phyloP scores from a whole-genome alignment of 805 yeast species.

The Metschnikowia amazonensis region DNA sequence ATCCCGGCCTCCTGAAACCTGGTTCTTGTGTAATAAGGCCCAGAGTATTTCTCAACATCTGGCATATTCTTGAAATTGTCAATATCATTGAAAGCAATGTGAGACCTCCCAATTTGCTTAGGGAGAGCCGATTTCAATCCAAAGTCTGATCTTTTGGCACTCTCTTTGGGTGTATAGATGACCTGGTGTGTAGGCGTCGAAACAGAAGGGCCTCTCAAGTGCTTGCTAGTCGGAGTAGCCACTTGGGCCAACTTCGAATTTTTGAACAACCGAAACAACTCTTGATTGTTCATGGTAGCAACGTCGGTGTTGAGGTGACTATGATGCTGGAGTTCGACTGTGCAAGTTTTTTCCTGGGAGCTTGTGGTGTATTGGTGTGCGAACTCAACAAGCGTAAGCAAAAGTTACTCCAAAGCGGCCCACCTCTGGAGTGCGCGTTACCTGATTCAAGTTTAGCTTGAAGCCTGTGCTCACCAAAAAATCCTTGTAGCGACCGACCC shows the following conservation, averaged over 20 bases:
- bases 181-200: constrained; percentile 66
- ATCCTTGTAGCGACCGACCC: constrained; percentile 87
- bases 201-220: constrained; percentile 27
- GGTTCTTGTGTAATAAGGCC: constrained; percentile 54
- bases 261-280: constrained; percentile 28
- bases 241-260: constrained; percentile 43
- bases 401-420: constrained; percentile 56
- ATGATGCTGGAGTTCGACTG: not conserved
- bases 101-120: constrained; percentile 51
- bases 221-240: constrained; percentile 36
- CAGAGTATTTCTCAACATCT: constrained; percentile 62
- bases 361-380: constrained; percentile 17
- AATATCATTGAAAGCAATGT: constrained; percentile 59
- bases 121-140: constrained; percentile 76
- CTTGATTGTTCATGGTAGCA: constrained; percentile 15
- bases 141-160: constrained; percentile 64
- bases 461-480: constrained; percentile 76
- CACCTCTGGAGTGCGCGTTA: constrained; percentile 43
- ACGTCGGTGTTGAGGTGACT: not conserved
- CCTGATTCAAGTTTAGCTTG: constrained; percentile 40
- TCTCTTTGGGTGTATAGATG: constrained; percentile 62
- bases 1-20: constrained; percentile 69
- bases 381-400: constrained; percentile 51
- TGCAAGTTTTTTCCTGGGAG: not conserved
- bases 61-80: constrained; percentile 68